Percentiles rank a stretch among this genome's conserved stretches.
Evolutionary conservation across 768 basidiomycete genomes (phyloP).

Genomic region (Trichaptum fuscoviolaceum): DNA sequence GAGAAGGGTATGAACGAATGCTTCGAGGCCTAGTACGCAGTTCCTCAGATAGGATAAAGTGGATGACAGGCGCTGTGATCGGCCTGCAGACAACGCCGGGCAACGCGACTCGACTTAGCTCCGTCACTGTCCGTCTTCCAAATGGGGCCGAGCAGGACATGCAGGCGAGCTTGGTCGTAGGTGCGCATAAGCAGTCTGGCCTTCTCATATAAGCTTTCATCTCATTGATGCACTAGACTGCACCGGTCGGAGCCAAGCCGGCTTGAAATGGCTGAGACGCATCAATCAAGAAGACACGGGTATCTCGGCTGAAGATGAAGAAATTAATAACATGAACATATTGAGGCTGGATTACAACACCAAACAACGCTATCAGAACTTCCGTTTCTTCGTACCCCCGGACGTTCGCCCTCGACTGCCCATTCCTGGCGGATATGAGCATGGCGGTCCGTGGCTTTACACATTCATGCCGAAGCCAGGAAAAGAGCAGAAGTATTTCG

Average conservation of each 20-base stretch:
- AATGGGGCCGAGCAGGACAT: constrained; percentile 12
- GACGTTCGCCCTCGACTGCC: constrained; percentile 13
- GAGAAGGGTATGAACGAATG: neutral
- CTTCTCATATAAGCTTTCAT: constrained; percentile 1
- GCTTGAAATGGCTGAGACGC: constrained; percentile 20
- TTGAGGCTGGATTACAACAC: constrained; percentile 21
- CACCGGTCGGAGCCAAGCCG: constrained; percentile 24
- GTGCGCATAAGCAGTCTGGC: constrained; percentile 7
- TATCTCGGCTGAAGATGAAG: neutral
- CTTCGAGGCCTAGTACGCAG: neutral
- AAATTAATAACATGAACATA: neutral
- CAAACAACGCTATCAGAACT: constrained; percentile 7
- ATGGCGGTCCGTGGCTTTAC: constrained; percentile 4
- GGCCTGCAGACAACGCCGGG: constrained; percentile 16
- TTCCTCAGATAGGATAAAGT: constrained; percentile 15
- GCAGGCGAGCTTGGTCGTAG: constrained; percentile 19
- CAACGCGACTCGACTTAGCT: constrained; percentile 12
- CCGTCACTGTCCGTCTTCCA: constrained; percentile 16
- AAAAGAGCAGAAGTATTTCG: neutral
- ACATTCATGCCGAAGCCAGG: neutral
- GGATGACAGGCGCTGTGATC: constrained; percentile 24
- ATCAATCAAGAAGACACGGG: neutral
- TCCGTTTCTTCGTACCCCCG: neutral
- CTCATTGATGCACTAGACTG: constrained; percentile 21
- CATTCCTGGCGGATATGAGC: constrained; percentile 16